Evolutionary conservation across 257 asterid genomes (phyloP), one percentile per base, ranked within the genome.

Genomic region (Solanum phureja): DNA sequence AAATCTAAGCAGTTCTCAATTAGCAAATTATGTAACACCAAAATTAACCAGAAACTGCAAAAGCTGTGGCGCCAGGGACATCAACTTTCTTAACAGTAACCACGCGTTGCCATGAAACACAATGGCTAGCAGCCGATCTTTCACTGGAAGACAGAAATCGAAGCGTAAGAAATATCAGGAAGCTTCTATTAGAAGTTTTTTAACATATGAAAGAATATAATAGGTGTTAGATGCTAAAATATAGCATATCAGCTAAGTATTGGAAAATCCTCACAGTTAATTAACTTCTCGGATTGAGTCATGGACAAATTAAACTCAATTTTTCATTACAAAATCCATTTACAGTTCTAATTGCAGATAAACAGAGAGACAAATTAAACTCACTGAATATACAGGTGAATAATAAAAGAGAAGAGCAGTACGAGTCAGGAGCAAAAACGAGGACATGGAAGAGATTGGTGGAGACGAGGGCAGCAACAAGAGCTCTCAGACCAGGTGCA

Each of bases 341-440:
- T 44, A 33, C 24, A 16, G 42, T 72, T 72, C 6, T 29, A 27
- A 69, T 69, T 69, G 75, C 71, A 83, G 29, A 35, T 37, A 18
- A 13, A 44, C 44, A 24, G 27, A 44, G 7, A 49, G 37, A 44
- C 42, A 82, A n/a, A 81, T 29, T 29, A 46, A 19, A 16, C 40
- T 8, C 27, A 60, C 3, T 60, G 13, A 23, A 23, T 62, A 64
- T 64, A 62, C 14, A 60, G 69, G 14, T 11, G 1, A n/a, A 4
- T 62, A 62, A 62, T 42, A 33, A 44, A n/a, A 44, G 68, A 40
- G 33, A 44, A 44, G 16, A 62, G 66, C 29, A 38, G 40, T 91
- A 95, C 99, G 95, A 90, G 86, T 95, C 98, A 74, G 99, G 98
- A 29, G 99, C 99, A 91, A 97, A 94, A 79, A 96, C 98, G 90